These are phyloP conservation scores for Pachysandra terminalis DNA, from an alignment of 164 flowering plant species.

Conservation along the genomic window DNA sequence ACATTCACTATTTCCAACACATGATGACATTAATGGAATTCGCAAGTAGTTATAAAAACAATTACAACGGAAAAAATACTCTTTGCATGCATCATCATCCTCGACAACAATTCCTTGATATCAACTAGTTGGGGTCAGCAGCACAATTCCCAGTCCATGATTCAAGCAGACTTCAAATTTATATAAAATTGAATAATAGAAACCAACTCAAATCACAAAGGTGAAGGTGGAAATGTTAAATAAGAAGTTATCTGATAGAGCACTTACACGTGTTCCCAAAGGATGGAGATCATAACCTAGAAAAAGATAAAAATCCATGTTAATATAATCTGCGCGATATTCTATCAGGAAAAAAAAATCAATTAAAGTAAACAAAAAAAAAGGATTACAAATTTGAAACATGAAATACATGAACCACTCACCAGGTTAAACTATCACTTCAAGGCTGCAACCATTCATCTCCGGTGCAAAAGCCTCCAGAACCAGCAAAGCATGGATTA, in stretches of 20 bases:
- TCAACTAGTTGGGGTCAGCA: too few species aligned
- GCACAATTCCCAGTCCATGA: too few species aligned
- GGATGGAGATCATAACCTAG: constrained; percentile 12
- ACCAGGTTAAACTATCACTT: constrained; percentile 18
- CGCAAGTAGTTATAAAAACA: too few species aligned
- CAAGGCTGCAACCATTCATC: constrained; percentile 31
- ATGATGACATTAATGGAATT: too few species aligned
- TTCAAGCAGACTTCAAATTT: background rate
- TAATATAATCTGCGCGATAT: background rate
- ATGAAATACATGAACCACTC: constrained; percentile 15
- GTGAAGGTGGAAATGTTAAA: background rate
- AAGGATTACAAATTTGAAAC: background rate
- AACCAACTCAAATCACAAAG: background rate
- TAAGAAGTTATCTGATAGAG: constrained; percentile 4
- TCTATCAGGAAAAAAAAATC: background rate
- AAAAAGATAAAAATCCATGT: constrained; percentile 1
- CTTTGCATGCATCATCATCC: too few species aligned
- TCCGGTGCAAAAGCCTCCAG: constrained; percentile 64
- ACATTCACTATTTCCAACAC: too few species aligned
- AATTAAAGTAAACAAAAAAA: background rate
- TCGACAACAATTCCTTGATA: too few species aligned
- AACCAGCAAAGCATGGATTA: constrained; percentile 55
- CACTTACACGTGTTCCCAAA: constrained; percentile 13
- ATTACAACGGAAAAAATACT: too few species aligned
- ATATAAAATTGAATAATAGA: background rate